Base-by-base conservation (phyloP, 2,329 filamentous ascomycete genomes). In the Boeremia lycopersici region DNA sequence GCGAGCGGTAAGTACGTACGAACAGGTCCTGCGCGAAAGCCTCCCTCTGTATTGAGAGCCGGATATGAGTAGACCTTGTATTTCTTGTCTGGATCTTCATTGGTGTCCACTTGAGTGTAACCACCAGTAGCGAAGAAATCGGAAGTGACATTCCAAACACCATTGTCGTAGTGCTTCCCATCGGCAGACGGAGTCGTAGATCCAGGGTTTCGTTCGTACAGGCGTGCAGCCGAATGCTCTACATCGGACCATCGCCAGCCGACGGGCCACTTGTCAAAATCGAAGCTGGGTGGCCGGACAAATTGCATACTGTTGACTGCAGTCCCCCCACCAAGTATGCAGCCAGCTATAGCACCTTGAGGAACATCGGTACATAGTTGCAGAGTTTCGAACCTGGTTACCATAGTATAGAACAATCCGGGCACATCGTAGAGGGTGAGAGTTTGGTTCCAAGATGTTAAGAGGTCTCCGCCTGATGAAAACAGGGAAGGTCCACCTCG, bases 271-370 rank as follows among this genome's bases (percentile, higher is more conserved):
- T 39, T 48, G 38, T 62, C 59, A 38, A 65, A 68, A 34, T 68
- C 62, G 7, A 55, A 52, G 34, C 53, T 59, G 2, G 60, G 53
- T 10, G 65, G 65, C n/a, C 57, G 46, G 10, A 68, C 60, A 17
- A 60, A 60, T 9, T 60, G 61, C 31, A 65, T 34, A 8, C 60
- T 59, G 33, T 64, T 66, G 25, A 77, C 61, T 23, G 64, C 64
- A 28, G 68, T 72, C 15, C 72, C 70, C 8, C 75, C 75, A 26
- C 75, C 74, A 0, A 77, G 64, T n/a, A 77, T 54, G 59, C 76
- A 77, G 2, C 71, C 74, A 38, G 43, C 43, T 12, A 4, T 7
- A 12, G 73, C 74, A 31, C 65, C 62, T 5, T 63, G 64, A 13
- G 72, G 71, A 9, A 71, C 75, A 60, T 78, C 75, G 19, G 64